Evolutionary conservation across 805 yeast genomes (phyloP).

Genomic region (Brettanomyces nanus): DNA sequence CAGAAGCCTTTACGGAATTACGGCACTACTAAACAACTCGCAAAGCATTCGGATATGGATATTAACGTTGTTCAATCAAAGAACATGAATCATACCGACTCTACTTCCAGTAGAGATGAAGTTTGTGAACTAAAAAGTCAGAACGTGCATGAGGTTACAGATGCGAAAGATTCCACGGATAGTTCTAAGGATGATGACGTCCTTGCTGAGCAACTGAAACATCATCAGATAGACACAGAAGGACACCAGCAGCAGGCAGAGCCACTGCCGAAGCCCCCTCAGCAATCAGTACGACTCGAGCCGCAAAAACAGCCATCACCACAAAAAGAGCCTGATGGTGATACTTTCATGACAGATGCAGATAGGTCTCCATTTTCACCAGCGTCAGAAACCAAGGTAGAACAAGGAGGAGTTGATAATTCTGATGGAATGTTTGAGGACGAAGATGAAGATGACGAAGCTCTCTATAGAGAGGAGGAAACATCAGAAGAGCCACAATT

Average conservation of each 20-base stretch:
- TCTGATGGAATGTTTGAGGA: neutral
- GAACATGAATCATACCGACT: conserved; percentile 6
- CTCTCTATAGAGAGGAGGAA: conserved; percentile 11
- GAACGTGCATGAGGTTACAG: conserved; percentile 22
- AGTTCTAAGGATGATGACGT: conserved; percentile 29
- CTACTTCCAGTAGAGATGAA: conserved; percentile 2
- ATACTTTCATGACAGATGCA: too few species aligned
- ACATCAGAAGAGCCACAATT: conserved; percentile 1
- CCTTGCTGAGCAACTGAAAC: conserved; percentile 11
- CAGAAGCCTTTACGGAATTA: neutral
- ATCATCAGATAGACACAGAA: too few species aligned
- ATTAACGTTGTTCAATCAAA: conserved; percentile 1
- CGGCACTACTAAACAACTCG: neutral
- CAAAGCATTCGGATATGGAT: neutral
- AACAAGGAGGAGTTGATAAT: neutral
- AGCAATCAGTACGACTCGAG: conserved; percentile 8
- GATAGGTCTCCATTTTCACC: neutral
- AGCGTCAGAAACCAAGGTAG: conserved; percentile 1
- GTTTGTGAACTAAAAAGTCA: conserved; percentile 5
- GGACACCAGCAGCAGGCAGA: neutral
- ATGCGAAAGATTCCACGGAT: conserved; percentile 27
- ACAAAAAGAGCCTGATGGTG: too few species aligned
- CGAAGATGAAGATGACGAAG: neutral
- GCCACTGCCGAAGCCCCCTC: neutral
- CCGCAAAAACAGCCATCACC: conserved; percentile 4